Base-by-base conservation (phyloP, 441 rosid species). In the Aleurites moluccanus region DNA sequence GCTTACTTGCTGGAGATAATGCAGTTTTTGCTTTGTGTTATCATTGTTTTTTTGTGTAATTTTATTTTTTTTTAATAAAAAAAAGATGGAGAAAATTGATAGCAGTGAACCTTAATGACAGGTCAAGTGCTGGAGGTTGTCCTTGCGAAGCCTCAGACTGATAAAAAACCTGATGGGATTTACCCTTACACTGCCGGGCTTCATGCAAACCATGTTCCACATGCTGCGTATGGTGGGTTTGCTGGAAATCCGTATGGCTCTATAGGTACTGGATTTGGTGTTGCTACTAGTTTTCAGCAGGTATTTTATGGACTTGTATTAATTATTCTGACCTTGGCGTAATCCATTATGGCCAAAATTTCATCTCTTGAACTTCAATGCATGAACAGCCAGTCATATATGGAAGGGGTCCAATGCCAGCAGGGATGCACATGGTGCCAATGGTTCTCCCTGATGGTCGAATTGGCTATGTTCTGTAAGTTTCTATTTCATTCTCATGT, bases 361-460 rank as follows among this genome's bases (percentile, higher is more conserved):
- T 65, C 23, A 62, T 69, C 55, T 72, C 27, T 78, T 20, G 45
- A 61, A 67, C 52, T 80, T 80, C 52, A 69, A 47, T 25, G 42
- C 6, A 44, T 68, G 73, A 81, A 75, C 90, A 96, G 97, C 98
- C 97, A 9, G 83, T 96, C 78, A 92, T 96, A 79, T 96, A 96
- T 75, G 99, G 97, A 67, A 81, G 98, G 80, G 98, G 98, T 30
- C 91, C 94, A 67, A 91, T 90, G 98, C 97, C 96, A 69, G 75
- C 97, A 1, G 95, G 98, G 76, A 96, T 96, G 98, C 97, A 91
- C 40, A 96, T 93, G 98, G 99, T 96, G 77, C 99, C 99, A 59
- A 96, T 96, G 99, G 92, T 96, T 78, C 93, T 96, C 62, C 98
- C 98, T 6, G 98, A 96, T 83, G 99, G 98, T 68, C 88, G 94